Evolutionary conservation across 345 rosid genomes (phyloP).

Genomic region (Brassica rapa): DNA sequence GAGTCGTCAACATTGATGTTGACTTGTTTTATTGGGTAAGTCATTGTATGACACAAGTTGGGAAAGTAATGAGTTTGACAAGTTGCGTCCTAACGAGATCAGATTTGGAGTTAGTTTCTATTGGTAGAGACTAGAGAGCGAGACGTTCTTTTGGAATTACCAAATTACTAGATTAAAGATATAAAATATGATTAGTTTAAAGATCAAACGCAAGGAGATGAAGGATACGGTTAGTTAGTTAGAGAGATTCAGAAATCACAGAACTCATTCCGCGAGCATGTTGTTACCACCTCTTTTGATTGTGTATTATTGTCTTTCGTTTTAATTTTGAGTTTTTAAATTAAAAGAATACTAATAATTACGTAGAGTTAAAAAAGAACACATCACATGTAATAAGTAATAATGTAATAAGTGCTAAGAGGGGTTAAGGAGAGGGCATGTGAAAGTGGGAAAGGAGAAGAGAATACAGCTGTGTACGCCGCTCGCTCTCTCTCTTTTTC

Average conservation of each 20-base stretch:
- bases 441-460: conserved; percentile 31
- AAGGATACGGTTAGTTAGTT: conserved; percentile 49
- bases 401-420: conserved; percentile 25
- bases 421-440: conserved; percentile 22
- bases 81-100: conserved; percentile 30
- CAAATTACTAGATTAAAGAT: background rate
- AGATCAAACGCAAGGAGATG: conserved; percentile 11
- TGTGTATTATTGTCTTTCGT: background rate
- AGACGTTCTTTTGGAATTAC: background rate
- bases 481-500: conserved; percentile 22
- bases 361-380: conserved; percentile 2
- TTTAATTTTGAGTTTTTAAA: background rate
- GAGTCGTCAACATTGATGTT: conserved; percentile 31
- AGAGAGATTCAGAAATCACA: conserved; percentile 50
- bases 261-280: conserved; percentile 59
- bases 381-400: conserved; percentile 34
- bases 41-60: conserved; percentile 37
- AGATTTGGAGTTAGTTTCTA: conserved; percentile 25
- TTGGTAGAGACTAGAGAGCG: conserved; percentile 10
- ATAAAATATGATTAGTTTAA: background rate
- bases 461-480: conserved; percentile 41
- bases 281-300: conserved; percentile 48
- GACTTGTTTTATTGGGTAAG: conserved; percentile 22
- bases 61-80: conserved; percentile 38
- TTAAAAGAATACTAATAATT: background rate